Base-by-base conservation (phyloP, 345 rosid genomes). In the Hirschfeldia incana region DNA sequence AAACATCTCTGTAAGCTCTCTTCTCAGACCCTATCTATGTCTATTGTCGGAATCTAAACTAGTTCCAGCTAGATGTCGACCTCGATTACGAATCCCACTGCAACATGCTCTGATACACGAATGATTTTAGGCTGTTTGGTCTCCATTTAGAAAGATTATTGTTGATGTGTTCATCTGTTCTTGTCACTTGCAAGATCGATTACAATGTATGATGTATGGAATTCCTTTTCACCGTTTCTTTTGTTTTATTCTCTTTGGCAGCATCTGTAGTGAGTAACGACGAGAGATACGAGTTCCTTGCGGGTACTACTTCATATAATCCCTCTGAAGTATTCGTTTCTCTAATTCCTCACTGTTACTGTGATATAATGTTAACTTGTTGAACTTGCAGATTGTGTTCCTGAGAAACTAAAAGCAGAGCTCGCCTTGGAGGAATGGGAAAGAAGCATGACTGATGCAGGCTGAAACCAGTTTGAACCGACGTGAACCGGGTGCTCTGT, bases 241-340 rank as follows among this genome's bases (percentile, higher is more conserved):
- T 74, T 70, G 27, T 0, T 11, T 28, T 67, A 46, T 77, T 73
- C 34, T 67, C 81, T 53, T 78, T 91, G 67, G 62, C 96, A 89
- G 97, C 93, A 59, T 82, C 90, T 2, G 91, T 86, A 55, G 92
- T 92, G 28, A 69, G 81, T 82, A 77, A 87, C 39, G 79, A 77
- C 72, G 79, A 75, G 70, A 85, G 87, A 86, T 92, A 89, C 9
- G 94, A 92, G 80, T 94, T 94, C 73, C 91, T 94, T 85, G 88
- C 92, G 32, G 97, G 98, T 94, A 82, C 53, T n/a, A 13, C 61
- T 51, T 33, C 17, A 28, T 29, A 61, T 5, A 5, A 65, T 37
- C 59, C 12, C 21, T 64, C 0, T 13, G 5, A 55, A 53, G 21
- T 64, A n/a, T 63, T 30, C 1, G 33, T 44, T 49, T 37, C 17